phyloP scores from a whole-genome alignment of 306 rosid genomes.

The Biancaea sappan region DNA sequence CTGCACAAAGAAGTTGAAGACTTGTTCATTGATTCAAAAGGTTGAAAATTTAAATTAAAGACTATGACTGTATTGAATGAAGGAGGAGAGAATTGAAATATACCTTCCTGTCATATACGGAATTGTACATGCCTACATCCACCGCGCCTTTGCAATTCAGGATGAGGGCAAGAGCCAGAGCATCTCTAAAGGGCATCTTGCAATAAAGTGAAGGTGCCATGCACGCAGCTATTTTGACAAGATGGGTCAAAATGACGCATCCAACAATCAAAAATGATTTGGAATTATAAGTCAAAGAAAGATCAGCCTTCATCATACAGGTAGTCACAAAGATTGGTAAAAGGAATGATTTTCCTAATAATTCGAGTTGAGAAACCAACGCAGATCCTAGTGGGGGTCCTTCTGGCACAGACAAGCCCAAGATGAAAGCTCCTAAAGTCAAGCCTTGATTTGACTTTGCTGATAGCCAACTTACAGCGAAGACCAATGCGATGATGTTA shows the following conservation, averaged over 20 bases:
- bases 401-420: slow-evolving; percentile 66
- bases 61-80: neutral
- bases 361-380: slow-evolving; percentile 47
- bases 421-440: slow-evolving; percentile 50
- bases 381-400: slow-evolving; percentile 73
- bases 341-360: slow-evolving; percentile 41
- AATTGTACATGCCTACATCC: slow-evolving; percentile 31
- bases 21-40: neutral
- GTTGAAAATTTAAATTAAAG: neutral
- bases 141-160: slow-evolving; percentile 62
- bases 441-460: slow-evolving; percentile 30
- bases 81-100: neutral
- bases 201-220: slow-evolving; percentile 33
- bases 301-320: slow-evolving; percentile 45
- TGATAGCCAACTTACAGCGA: slow-evolving; percentile 31
- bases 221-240: slow-evolving; percentile 24
- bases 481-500: slow-evolving; percentile 32
- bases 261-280: neutral
- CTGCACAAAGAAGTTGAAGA: slow-evolving; percentile 35
- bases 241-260: neutral
- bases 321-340: slow-evolving; percentile 61
- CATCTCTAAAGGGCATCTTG: slow-evolving; percentile 49
- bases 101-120: slow-evolving; percentile 35
- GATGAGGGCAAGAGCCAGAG: slow-evolving; percentile 53
- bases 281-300: neutral